phyloP scores from a whole-genome alignment of 306 rosid genomes.

The Adenanthera pavonina region DNA sequence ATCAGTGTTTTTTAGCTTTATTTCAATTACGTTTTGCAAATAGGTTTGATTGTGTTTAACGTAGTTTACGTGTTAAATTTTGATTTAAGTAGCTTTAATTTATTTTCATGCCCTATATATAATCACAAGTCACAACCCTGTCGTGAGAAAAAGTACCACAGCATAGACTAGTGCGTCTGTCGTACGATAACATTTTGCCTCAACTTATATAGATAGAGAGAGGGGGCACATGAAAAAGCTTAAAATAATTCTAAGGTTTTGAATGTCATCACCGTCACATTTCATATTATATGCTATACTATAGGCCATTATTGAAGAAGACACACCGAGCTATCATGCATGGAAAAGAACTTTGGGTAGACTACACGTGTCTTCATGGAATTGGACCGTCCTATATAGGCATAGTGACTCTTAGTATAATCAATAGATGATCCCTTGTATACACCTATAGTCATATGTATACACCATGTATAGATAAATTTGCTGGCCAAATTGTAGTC shows the following conservation, averaged over 20 bases:
- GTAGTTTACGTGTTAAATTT: neutral
- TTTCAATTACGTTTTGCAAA: neutral
- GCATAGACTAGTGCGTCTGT: constrained; percentile 26
- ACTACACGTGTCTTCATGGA: constrained; percentile 41
- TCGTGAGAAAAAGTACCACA: neutral
- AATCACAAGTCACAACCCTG: no score
- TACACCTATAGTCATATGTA: neutral
- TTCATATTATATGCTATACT: neutral
- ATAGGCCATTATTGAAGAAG: neutral
- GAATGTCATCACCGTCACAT: neutral
- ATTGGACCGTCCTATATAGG: constrained; percentile 42
- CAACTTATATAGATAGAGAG: constrained; percentile 3
- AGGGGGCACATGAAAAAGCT: neutral
- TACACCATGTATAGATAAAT: neutral
- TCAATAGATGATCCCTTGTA: neutral
- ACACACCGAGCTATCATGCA: constrained; percentile 26
- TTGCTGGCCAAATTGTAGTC: constrained; percentile 24
- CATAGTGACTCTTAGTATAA: neutral
- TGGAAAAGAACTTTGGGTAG: constrained; percentile 7
- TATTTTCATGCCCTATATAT: no score
- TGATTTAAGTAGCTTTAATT: neutral
- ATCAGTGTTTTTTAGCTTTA: neutral
- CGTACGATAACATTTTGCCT: constrained; percentile 16
- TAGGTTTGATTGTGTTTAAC: neutral
- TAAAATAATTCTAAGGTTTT: constrained; percentile 33